These are phyloP conservation scores for Eucalyptus curtisii DNA, from an alignment of 345 rosid genomes.

Conservation along the genomic window DNA sequence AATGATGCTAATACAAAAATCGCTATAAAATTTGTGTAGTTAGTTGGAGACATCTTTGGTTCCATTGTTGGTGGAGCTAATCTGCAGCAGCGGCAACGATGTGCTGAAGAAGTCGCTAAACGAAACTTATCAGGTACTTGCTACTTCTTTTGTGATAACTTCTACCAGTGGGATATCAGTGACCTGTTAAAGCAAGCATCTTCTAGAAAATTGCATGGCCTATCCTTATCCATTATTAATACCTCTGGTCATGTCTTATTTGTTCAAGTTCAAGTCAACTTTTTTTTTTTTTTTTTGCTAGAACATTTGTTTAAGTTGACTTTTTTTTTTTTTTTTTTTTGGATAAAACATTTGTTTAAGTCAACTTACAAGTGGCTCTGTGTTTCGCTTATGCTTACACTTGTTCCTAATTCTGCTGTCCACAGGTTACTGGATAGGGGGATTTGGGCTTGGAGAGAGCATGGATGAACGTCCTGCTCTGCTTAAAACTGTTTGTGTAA, in stretches of 20 bases:
- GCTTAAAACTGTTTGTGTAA: constrained; percentile 45
- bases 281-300: neutral
- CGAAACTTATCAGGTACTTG: constrained; percentile 45
- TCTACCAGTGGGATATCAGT: neutral
- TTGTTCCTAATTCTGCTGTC: neutral
- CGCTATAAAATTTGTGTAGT: constrained; percentile 11
- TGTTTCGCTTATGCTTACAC: neutral
- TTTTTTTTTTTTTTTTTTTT: neutral
- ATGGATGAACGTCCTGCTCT: constrained; percentile 55
- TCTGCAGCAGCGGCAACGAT: constrained; percentile 37
- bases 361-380: neutral
- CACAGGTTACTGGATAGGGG: constrained; percentile 75
- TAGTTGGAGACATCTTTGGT: constrained; percentile 52
- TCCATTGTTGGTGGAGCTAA: constrained; percentile 71
- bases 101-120: constrained; percentile 40
- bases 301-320: neutral
- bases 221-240: neutral
- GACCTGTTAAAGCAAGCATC: neutral
- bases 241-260: neutral
- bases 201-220: neutral
- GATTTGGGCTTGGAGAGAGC: constrained; percentile 79
- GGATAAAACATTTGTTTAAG: neutral
- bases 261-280: neutral
- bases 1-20: neutral
- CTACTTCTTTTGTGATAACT: neutral